Percentiles rank a stretch among this genome's conserved stretches.
Evolutionary conservation across 1,284 basidiomycete species (phyloP).

Genomic region (Anthracocystis walkeri): DNA sequence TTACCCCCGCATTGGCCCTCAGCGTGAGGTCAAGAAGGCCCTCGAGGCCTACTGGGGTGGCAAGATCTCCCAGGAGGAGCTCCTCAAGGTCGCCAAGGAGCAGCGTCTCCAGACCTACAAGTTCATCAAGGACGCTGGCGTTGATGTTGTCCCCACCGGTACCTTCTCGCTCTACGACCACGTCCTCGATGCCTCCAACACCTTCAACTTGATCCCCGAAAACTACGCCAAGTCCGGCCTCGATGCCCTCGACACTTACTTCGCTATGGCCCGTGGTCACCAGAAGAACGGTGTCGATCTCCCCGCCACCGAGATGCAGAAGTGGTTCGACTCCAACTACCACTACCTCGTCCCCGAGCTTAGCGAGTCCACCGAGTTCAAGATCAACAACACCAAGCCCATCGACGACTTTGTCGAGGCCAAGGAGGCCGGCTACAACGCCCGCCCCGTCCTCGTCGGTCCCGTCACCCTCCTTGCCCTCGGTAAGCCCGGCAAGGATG

Average conservation of each 20-base stretch:
- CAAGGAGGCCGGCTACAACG: slow-evolving; percentile 86
- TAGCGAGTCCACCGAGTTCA: slow-evolving; percentile 90
- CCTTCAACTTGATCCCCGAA: slow-evolving; percentile 96
- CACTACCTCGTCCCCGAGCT: slow-evolving; percentile 99
- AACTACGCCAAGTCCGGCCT: slow-evolving; percentile 90
- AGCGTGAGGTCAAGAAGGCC: slow-evolving; percentile 98
- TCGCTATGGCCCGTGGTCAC: slow-evolving; percentile 95
- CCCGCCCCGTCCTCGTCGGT: slow-evolving; percentile 95
- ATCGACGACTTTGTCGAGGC: slow-evolving; percentile 96
- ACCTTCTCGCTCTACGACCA: slow-evolving; percentile 99
- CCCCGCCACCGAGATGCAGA: slow-evolving; percentile 99
- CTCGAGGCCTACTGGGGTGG: slow-evolving; percentile 85
- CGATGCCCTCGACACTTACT: slow-evolving; percentile 90
- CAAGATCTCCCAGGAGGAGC: slow-evolving; percentile 88
- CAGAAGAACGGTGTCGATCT: slow-evolving; percentile 93
- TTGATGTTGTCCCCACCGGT: slow-evolving; percentile 92
- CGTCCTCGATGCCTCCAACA: slow-evolving; percentile 95
- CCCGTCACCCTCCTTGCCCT: slow-evolving; percentile 95
- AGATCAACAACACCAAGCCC: slow-evolving; percentile 90
- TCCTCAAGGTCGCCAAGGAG: slow-evolving; percentile 87
- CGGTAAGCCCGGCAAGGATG: slow-evolving; percentile 90
- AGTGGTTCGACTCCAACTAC: slow-evolving; percentile 99
- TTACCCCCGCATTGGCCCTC: slow-evolving; percentile 95
- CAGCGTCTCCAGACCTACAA: slow-evolving; percentile 93
- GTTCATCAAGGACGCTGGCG: slow-evolving; percentile 85